Percentiles rank a stretch among this genome's conserved stretches.
Conservation (phyloP, 169 alveolate species). For the Cryptosporidium bovis region DNA sequence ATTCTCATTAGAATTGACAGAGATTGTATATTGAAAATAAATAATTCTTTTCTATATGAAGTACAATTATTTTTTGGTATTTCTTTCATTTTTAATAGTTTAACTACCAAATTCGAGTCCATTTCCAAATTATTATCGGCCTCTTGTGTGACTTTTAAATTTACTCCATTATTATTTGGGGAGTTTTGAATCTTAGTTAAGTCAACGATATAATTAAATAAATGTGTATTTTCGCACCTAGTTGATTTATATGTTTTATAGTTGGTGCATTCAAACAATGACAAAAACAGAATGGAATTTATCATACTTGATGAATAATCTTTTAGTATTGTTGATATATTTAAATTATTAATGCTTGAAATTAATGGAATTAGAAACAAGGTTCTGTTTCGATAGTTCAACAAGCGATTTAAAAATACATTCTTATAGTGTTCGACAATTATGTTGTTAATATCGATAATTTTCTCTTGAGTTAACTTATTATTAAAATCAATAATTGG, state of each 20-base stretch:
- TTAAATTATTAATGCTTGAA: constrained; percentile 27
- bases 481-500: constrained; percentile 11
- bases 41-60: constrained; percentile 20
- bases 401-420: not conserved
- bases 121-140: not conserved
- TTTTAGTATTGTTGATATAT: constrained; percentile 13
- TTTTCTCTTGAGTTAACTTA: constrained; percentile 10
- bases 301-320: constrained; percentile 4
- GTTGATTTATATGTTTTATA: not conserved
- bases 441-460: not conserved
- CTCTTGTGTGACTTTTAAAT: no score
- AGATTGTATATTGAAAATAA: constrained; percentile 40
- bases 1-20: constrained; percentile 31
- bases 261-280: constrained; percentile 38
- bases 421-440: constrained; percentile 1
- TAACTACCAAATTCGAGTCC: constrained; percentile 1
- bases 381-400: not conserved
- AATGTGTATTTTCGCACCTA: constrained; percentile 20
- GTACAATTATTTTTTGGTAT: not conserved
- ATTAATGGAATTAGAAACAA: constrained; percentile 28
- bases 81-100: constrained; percentile 1
- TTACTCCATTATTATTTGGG: no score
- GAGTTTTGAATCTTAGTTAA: not conserved
- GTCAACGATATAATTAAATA: constrained; percentile 3
- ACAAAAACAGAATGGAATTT: not conserved